phyloP scores from a whole-genome alignment of 495 filamentous ascomycete genomes.

The Podospora sp. region DNA sequence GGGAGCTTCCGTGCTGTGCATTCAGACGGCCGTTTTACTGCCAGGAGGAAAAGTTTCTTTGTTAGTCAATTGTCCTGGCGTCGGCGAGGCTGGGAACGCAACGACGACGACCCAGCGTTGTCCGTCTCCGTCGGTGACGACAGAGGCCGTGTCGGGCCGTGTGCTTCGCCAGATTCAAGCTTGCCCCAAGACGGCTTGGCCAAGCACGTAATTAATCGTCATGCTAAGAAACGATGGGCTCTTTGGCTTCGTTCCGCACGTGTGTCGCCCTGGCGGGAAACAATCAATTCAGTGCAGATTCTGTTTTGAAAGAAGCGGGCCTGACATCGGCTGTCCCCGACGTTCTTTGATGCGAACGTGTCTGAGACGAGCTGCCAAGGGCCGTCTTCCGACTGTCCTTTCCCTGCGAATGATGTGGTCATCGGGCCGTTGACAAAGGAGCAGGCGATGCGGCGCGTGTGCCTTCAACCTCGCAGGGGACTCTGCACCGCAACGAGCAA shows the following conservation, averaged over 20 bases:
- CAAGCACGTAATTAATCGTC: constrained; percentile 11
- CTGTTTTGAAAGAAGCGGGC: constrained; percentile 1
- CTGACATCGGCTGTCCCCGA: neutral
- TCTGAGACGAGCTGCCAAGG: neutral
- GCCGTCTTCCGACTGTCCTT: neutral
- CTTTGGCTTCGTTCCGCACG: neutral
- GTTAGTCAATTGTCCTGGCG: neutral
- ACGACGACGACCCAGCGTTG: neutral
- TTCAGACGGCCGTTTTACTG: neutral
- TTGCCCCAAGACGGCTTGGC: constrained; percentile 2
- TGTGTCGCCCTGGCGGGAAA: neutral
- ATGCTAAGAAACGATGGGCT: constrained; percentile 1
- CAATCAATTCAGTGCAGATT: constrained; percentile 6
- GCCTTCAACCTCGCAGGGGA: neutral
- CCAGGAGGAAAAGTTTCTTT: neutral
- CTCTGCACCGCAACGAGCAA: neutral
- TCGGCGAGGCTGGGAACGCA: neutral
- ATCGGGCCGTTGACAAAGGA: constrained; percentile 2
- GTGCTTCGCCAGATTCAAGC: neutral
- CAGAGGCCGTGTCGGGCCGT: neutral
- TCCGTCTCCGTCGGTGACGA: neutral
- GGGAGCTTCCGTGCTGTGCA: neutral
- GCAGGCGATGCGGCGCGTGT: neutral
- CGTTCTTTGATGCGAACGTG: neutral
- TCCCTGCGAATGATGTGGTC: neutral